phyloP scores from a whole-genome alignment of 73 alveolate genomes.

The Strombidium stylifer region DNA sequence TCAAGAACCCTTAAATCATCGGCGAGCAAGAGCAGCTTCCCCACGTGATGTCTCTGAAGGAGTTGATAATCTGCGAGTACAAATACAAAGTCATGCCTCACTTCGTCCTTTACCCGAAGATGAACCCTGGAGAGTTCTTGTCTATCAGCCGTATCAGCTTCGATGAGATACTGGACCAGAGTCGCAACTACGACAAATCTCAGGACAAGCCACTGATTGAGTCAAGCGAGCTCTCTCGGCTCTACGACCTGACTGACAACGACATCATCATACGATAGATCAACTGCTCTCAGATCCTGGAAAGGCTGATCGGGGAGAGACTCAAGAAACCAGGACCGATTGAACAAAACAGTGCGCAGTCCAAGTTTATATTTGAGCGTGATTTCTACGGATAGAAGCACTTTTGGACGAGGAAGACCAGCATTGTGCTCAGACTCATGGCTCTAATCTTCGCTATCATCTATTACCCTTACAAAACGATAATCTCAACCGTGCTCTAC shows the following conservation, averaged over 20 bases:
- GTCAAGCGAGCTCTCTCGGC: slow-evolving; percentile 1
- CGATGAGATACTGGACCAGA: slow-evolving; percentile 13
- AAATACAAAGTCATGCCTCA: slow-evolving; percentile 39
- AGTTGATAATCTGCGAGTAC: slow-evolving; percentile 32
- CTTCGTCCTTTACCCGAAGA: slow-evolving; percentile 27
- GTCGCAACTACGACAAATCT: slow-evolving; percentile 25
- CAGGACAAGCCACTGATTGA: not conserved
- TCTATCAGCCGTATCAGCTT: slow-evolving; percentile 28
- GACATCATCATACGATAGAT: slow-evolving; percentile 25
- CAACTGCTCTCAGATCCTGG: slow-evolving; percentile 28
- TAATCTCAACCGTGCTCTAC: not conserved
- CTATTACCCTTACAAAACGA: slow-evolving; percentile 7
- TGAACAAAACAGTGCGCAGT: not conserved
- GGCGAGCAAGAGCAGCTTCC: too few species aligned
- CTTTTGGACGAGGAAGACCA: slow-evolving; percentile 1
- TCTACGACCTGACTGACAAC: slow-evolving; percentile 24
- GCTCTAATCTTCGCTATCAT: slow-evolving; percentile 4
- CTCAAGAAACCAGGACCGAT: not conserved
- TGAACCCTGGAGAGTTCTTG: slow-evolving; percentile 26
- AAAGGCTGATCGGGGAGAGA: slow-evolving; percentile 8
- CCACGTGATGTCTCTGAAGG: slow-evolving; percentile 1
- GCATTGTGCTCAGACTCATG: not conserved
- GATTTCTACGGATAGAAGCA: slow-evolving; percentile 26
- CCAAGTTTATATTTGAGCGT: not conserved
- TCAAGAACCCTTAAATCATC: too few species aligned